A percentile compares a stretch with the other conserved stretches of the same genome.
These are phyloP conservation scores for Excoecaria cochinchinensis DNA, from an alignment of 345 rosid genomes.

Conservation along the genomic window DNA sequence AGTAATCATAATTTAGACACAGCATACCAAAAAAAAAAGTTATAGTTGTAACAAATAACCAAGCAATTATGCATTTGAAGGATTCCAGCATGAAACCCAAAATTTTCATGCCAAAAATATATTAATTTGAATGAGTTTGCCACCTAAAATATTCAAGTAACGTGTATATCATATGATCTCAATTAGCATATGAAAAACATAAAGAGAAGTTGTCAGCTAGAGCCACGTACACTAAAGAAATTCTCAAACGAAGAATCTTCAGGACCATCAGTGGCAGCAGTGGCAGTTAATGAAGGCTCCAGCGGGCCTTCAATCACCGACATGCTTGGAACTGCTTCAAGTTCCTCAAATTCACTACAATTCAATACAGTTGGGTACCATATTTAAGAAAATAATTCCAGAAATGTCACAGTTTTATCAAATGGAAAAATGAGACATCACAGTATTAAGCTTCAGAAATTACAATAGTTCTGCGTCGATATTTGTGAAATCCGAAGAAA, in stretches of 20 bases:
- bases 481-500: constrained; percentile 1
- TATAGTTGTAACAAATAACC: background rate
- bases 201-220: background rate
- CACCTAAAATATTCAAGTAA: background rate
- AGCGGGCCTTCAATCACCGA: constrained; percentile 56
- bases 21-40: background rate
- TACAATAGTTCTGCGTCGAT: background rate
- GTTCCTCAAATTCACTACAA: constrained; percentile 64
- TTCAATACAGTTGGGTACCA: background rate
- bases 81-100: background rate
- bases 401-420: background rate
- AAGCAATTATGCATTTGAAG: background rate
- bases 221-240: constrained; percentile 54
- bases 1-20: background rate
- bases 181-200: background rate
- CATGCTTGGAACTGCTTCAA: constrained; percentile 60
- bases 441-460: background rate
- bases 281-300: constrained; percentile 49
- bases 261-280: constrained; percentile 38
- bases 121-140: background rate
- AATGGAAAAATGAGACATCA: constrained; percentile 6
- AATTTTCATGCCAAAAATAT: background rate
- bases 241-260: constrained; percentile 57
- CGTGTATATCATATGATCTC: background rate
- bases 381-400: background rate